phyloP scores from a whole-genome alignment of 2,329 filamentous ascomycete species.

The Alternaria burnsii region DNA sequence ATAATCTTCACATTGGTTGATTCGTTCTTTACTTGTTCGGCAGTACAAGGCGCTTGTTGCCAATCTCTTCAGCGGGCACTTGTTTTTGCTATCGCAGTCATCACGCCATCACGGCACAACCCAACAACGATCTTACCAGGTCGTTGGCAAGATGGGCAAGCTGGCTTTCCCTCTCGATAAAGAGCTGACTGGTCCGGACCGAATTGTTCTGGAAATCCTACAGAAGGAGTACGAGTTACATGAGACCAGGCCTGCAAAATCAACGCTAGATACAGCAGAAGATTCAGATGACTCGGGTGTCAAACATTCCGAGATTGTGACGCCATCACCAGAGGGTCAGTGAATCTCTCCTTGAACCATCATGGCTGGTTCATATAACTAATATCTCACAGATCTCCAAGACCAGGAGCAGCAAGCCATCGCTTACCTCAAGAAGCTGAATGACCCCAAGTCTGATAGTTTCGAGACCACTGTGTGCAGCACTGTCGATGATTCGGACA shows the following conservation, averaged over 20 bases:
- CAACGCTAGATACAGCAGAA: constrained; percentile 23
- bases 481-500: constrained; percentile 59
- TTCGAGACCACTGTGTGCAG: constrained; percentile 67
- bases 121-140: constrained; percentile 6
- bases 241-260: constrained; percentile 8
- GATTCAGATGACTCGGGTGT: constrained; percentile 35
- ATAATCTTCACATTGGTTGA: neutral
- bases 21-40: neutral
- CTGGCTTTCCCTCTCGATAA: constrained; percentile 42
- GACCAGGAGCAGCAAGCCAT: constrained; percentile 50
- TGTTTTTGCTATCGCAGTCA: neutral
- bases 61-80: neutral
- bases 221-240: constrained; percentile 39
- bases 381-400: constrained; percentile 33
- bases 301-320: constrained; percentile 40
- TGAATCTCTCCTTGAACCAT: neutral
- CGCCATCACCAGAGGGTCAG: constrained; percentile 43
- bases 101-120: neutral
- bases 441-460: constrained; percentile 56
- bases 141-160: constrained; percentile 34
- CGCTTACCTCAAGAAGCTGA: constrained; percentile 58
- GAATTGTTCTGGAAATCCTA: constrained; percentile 40
- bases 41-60: neutral
- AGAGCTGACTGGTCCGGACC: constrained; percentile 43
- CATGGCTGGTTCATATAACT: neutral